A percentile compares a stretch with the other conserved stretches of the same genome.
Conservation (phyloP, 2,329 filamentous ascomycete genomes). For the Aspergillus intermedius region DNA sequence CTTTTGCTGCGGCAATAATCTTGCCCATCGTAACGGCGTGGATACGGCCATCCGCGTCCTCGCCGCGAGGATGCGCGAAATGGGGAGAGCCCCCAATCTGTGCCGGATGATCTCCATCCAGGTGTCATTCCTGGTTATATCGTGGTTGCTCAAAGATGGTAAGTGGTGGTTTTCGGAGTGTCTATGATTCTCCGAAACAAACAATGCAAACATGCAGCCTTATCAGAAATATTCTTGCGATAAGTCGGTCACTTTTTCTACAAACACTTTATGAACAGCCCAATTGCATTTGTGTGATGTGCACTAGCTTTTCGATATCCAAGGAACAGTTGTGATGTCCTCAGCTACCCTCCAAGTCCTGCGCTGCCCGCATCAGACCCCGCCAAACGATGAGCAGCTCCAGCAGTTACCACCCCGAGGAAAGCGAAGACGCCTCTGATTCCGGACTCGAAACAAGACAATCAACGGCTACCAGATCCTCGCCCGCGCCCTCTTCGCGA, state of each 20-base stretch:
- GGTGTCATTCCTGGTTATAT: constrained; percentile 6
- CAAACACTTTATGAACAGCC: not conserved
- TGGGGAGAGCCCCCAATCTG: constrained; percentile 16
- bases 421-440: constrained; percentile 22
- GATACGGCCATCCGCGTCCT: constrained; percentile 8
- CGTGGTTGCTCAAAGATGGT: constrained; percentile 1
- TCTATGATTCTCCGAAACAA: constrained; percentile 16
- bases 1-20: constrained; percentile 12
- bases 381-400: constrained; percentile 35
- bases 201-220: constrained; percentile 32
- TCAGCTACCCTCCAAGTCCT: constrained; percentile 5
- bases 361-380: constrained; percentile 20
- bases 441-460: constrained; percentile 10
- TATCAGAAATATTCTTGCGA: constrained; percentile 14
- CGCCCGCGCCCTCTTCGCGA: not conserved
- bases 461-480: constrained; percentile 1
- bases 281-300: constrained; percentile 4
- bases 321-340: constrained; percentile 21
- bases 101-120: constrained; percentile 26
- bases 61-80: constrained; percentile 9
- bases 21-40: constrained; percentile 7
- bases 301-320: not conserved
- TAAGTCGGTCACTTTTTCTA: not conserved
- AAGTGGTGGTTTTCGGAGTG: not conserved
- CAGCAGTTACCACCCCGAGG: constrained; percentile 26